Conservation (phyloP, 345 rosid genomes). For the Turritis glabra region DNA sequence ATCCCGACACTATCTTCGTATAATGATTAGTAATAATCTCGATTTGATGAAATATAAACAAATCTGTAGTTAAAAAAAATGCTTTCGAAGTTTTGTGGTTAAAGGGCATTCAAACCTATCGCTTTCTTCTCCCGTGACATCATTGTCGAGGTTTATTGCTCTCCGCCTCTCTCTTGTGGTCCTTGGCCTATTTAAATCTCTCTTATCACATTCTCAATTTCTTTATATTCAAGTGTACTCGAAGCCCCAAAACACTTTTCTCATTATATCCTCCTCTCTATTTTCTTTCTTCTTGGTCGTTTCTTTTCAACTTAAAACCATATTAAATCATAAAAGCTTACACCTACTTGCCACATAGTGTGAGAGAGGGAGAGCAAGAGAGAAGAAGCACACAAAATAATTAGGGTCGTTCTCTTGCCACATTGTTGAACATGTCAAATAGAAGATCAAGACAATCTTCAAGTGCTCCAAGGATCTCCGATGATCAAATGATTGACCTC, state of each 20-base stretch:
- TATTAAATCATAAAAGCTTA: conserved; percentile 25
- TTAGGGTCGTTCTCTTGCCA: conserved; percentile 1
- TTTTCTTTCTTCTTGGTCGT: conserved; percentile 6
- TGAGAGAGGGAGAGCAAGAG: not conserved
- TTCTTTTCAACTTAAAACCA: conserved; percentile 15
- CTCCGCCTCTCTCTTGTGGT: conserved; percentile 51
- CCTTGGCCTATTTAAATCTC: conserved; percentile 66
- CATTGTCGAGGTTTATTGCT: conserved; percentile 60
- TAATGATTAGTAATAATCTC: not conserved
- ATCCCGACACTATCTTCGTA: not conserved
- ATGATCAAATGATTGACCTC: conserved; percentile 88
- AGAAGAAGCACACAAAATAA: not conserved
- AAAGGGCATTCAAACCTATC: conserved; percentile 29
- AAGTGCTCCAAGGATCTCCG: conserved; percentile 69
- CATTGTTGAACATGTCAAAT: conserved; percentile 60
- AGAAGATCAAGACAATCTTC: conserved; percentile 78
- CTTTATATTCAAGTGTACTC: conserved; percentile 40
- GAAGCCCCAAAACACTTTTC: conserved; percentile 6
- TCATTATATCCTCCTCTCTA: not conserved
- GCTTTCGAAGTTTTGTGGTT: conserved; percentile 26
- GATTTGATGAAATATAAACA: not conserved
- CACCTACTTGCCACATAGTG: conserved; percentile 26
- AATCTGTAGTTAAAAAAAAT: not conserved
- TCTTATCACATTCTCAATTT: conserved; percentile 52
- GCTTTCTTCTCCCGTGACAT: conserved; percentile 50